Base-by-base conservation (phyloP, 306 rosid species). In the Cajanus cajan region DNA sequence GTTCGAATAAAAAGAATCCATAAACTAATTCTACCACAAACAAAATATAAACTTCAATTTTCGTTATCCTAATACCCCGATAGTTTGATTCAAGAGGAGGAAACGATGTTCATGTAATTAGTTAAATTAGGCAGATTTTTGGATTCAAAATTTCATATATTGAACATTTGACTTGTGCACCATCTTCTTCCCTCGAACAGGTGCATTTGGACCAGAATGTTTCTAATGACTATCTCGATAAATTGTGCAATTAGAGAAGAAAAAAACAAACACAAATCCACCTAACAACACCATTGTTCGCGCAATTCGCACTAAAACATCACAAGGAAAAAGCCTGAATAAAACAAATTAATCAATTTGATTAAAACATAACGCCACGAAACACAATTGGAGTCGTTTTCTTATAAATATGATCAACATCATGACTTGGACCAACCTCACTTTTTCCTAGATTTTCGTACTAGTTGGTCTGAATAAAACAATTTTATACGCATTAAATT, bases 151-250 rank as follows among this genome's bases (percentile, higher is more conserved):
- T 28, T 1, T 1, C 31, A 28, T 28, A 28, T 4, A 6, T 70
- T 9, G 19, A 50, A 71, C 48, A 2, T 71, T 52, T 52, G 28
- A 51, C 48, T 48, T 71, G 18, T 11, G 12, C 14, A 71, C 14
- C 45, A 48, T 31, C 16, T 33, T n/a, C n/a, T n/a, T n/a, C 6
- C n/a, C 15, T 70, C 10, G 48, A 71, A 9, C 1, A 18, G 21
- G 59, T 71, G 77, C 66, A 72, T 11, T 72, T 72, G 8, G 50
- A 72, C 66, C 77, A 19, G 77, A 72, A 36, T 51, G 64, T 71
- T 5, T 34, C 48, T 1, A 15, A 18, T 7, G 12, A 67, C 72
- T 6, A 21, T 40, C 10, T 40, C 18, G 13, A 19, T 2, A 12
- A 13, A 21, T 19, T 37, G 15, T n/a, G 11, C 11, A 28, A 70